phyloP scores from a whole-genome alignment of 257 asterid species.

The Striga asiatica region DNA sequence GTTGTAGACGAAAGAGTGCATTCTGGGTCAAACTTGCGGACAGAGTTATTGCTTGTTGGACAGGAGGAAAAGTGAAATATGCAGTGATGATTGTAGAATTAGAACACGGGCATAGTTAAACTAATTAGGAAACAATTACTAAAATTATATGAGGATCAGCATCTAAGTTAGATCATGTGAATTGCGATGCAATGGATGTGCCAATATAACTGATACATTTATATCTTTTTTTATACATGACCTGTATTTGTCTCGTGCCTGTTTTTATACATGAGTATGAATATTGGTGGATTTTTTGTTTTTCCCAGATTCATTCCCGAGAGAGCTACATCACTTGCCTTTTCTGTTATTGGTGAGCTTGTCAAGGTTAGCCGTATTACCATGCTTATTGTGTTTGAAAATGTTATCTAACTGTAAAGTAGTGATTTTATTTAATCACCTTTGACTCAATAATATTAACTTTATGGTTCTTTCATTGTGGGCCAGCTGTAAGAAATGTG shows the following conservation, averaged over 20 bases:
- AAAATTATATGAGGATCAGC: background rate
- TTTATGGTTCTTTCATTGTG: background rate
- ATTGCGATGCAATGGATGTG: background rate
- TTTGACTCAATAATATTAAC: background rate
- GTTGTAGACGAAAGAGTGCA: too few species aligned
- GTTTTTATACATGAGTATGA: background rate
- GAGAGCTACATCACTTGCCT: conserved; percentile 78
- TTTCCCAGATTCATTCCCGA: conserved; percentile 63
- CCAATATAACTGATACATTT: background rate
- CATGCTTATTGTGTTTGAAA: background rate
- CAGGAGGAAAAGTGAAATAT: too few species aligned
- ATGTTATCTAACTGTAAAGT: background rate
- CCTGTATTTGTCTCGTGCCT: background rate
- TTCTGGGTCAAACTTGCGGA: too few species aligned
- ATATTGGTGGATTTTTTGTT: background rate
- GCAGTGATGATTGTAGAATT: too few species aligned
- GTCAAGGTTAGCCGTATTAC: conserved; percentile 40
- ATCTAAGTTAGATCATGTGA: background rate
- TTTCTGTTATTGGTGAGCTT: conserved; percentile 54
- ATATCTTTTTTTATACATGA: too few species aligned
- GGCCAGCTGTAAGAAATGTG: too few species aligned
- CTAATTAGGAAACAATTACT: background rate
- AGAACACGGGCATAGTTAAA: too few species aligned
- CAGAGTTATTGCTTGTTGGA: too few species aligned
- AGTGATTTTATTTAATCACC: background rate